Base-by-base conservation (phyloP, 23 red algal genomes). In the Porphyridium purpureum region DNA sequence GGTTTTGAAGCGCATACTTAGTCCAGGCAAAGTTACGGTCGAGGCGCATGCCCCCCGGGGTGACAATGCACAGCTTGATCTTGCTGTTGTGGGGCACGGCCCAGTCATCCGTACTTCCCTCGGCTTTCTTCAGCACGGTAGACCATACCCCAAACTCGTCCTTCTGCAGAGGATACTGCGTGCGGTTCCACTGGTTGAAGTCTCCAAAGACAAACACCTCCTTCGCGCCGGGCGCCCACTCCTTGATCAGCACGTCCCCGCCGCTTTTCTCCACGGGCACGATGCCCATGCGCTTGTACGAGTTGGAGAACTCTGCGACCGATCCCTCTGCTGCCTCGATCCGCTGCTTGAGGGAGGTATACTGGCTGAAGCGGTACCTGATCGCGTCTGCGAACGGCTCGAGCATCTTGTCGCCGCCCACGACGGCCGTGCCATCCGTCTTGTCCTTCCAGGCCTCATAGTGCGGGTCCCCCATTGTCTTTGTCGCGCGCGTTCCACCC, bases 11-110 rank as follows among this genome's bases (percentile, higher is more conserved):
- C 24, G 70, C 68, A 36, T 46, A 98, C 1, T 61, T 74, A 33
- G 77, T 64, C 90, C 90, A 95, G 20, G 90, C 90, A 2, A 80
- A 76, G 54, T 98, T 98, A 27, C 90, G 72, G 59, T 84, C 71
- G 5, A 98, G 59, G 46, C 57, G 54, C 59, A 75, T 67, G 15
- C 81, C 90, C 3, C 64, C 55, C 59, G 68, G 74, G 0, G 79
- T 76, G 4, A 98, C 69, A 22, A 98, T 63, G 29, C 52, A 31
- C 22, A 78, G 64, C 61, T 98, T 98, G 20, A 98, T 58, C 55
- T 86, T 85, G n/a, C 72, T 65, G 38, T 48, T 62, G 47, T 98
- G 90, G 17, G 53, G 35, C 29, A 98, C 80, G 1, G 73, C 67
- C n/a, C n/a, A n/a, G n/a, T n/a, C n/a, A n/a, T n/a, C n/a, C 4